These are phyloP conservation scores for Oryza australiensis DNA, from an alignment of 176 grass and related monocot genomes.

Conservation along the genomic window DNA sequence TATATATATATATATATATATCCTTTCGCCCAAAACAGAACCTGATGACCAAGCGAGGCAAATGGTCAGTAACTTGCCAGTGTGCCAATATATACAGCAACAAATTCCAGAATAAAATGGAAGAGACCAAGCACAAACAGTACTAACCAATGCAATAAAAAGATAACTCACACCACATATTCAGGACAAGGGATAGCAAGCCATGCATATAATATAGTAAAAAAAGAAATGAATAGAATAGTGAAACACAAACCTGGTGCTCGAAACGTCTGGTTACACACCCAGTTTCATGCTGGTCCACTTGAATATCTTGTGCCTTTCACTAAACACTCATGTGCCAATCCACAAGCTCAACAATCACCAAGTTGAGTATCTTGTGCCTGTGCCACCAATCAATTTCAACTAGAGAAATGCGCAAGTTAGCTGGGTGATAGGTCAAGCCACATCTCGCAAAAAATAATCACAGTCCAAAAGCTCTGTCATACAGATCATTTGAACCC, in stretches of 20 bases:
- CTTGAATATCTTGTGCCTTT: slow-evolving; percentile 29
- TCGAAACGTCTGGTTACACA: slow-evolving; percentile 30
- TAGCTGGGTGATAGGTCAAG: not conserved
- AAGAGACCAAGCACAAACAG: not conserved
- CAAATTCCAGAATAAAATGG: not conserved
- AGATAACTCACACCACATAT: not conserved
- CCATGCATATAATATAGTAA: not conserved
- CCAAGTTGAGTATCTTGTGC: slow-evolving; percentile 5
- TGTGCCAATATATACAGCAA: not conserved
- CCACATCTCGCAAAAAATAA: slow-evolving; percentile 5
- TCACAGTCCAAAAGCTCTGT: slow-evolving; percentile 85
- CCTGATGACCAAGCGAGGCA: slow-evolving; percentile 8
- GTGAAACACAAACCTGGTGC: slow-evolving; percentile 44
- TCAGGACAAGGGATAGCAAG: not conserved
- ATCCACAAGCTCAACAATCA: slow-evolving; percentile 31
- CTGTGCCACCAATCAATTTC: slow-evolving; percentile 32
- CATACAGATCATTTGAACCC: slow-evolving; percentile 62
- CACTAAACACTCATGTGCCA: slow-evolving; percentile 29
- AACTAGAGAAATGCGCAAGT: not conserved
- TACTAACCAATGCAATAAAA: not conserved
- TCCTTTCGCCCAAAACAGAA: not conserved
- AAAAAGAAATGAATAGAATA: slow-evolving; percentile 1
- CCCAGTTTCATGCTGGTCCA: slow-evolving; percentile 30
- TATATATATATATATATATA: not conserved
- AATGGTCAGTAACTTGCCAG: not conserved